Conservation (phyloP, 345 rosid species). For the Melastoma malabathricum region DNA sequence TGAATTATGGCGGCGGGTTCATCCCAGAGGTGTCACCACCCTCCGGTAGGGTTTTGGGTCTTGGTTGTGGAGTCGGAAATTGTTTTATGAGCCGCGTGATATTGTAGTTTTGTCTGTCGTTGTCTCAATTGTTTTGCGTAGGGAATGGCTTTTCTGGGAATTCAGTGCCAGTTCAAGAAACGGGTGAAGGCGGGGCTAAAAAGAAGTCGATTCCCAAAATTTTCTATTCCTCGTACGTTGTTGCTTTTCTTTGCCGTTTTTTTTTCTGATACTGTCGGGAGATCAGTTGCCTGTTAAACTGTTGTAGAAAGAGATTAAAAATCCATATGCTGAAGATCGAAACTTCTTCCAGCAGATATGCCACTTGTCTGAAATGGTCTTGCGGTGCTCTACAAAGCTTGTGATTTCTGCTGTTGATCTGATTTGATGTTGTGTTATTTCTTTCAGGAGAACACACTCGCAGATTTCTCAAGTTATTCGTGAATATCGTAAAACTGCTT, state of each 20-base stretch:
- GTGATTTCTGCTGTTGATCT: not conserved
- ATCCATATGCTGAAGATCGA: no score
- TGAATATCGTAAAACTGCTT: constrained; percentile 75
- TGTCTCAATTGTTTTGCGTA: constrained; percentile 4
- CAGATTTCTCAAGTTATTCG: constrained; percentile 84
- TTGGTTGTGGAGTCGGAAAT: no score
- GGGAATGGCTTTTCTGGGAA: constrained; percentile 25
- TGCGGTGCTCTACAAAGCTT: no score
- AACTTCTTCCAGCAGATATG: no score
- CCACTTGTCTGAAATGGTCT: no score
- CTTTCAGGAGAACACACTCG: constrained; percentile 80
- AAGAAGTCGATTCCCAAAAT: constrained; percentile 46
- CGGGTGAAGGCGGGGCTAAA: constrained; percentile 24
- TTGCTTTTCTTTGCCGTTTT: not conserved
- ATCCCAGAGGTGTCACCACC: constrained; percentile 70
- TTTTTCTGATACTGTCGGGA: not conserved
- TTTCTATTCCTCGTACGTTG: constrained; percentile 70
- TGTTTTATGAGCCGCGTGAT: no score
- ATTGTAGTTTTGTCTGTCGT: no score
- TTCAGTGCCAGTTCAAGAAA: constrained; percentile 22
- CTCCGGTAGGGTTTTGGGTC: constrained; percentile 28
- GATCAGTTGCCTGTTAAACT: not conserved
- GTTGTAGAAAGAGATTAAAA: not conserved
- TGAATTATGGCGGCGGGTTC: constrained; percentile 79
- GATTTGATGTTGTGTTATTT: constrained; percentile 6